phyloP scores from a whole-genome alignment of 2,329 filamentous ascomycete genomes.

The Whalleya microplaca region DNA sequence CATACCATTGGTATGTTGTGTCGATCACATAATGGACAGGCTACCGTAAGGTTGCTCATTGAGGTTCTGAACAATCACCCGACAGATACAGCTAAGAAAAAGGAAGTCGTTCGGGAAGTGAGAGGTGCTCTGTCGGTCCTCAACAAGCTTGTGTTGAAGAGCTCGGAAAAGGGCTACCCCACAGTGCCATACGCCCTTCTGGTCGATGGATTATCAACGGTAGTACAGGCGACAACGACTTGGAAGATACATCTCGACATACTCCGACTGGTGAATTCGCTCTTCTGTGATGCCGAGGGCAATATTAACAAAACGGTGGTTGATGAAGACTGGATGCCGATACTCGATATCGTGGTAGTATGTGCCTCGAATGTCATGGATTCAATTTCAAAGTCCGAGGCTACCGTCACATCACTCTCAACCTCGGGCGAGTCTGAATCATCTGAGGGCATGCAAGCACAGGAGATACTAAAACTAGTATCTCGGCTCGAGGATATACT shows the following conservation, averaged over 20 bases:
- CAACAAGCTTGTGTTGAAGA: conserved; percentile 64
- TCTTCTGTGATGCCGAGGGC: conserved; percentile 57
- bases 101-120: conserved; percentile 58
- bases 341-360: conserved; percentile 62
- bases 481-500: conserved; percentile 54
- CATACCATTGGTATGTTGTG: conserved; percentile 71
- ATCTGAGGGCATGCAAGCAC: conserved; percentile 44
- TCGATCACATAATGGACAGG: conserved; percentile 74
- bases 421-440: conserved; percentile 37
- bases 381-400: conserved; percentile 25
- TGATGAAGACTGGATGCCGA: conserved; percentile 68
- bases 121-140: conserved; percentile 66
- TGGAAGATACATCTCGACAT: conserved; percentile 51
- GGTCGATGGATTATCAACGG: conserved; percentile 59
- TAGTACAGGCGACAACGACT: conserved; percentile 49
- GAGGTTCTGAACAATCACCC: conserved; percentile 60
- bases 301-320: conserved; percentile 59
- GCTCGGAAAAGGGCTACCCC: conserved; percentile 62
- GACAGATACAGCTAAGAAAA: conserved; percentile 49
- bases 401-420: conserved; percentile 26
- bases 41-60: conserved; percentile 67
- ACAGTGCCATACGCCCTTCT: conserved; percentile 61
- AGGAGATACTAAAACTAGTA: conserved; percentile 51
- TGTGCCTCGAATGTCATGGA: conserved; percentile 49
- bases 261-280: conserved; percentile 57